Conservation (phyloP, 495 filamentous ascomycete species). For the Platismatia glauca region DNA sequence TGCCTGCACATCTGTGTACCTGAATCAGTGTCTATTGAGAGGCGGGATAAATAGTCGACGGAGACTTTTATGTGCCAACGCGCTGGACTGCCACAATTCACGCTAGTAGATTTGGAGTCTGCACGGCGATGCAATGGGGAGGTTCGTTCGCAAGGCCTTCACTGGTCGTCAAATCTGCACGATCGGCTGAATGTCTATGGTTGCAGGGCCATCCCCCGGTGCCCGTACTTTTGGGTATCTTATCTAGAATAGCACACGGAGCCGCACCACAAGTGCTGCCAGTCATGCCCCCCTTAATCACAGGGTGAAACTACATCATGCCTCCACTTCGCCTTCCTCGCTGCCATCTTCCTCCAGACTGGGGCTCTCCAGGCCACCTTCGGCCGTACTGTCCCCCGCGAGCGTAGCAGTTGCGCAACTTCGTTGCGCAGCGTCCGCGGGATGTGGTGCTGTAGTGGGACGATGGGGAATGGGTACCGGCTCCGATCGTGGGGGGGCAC, state of each 20-base stretch:
- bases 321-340: conserved; percentile 24
- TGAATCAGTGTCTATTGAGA: not conserved
- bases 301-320: conserved; percentile 9
- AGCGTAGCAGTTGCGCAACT: not conserved
- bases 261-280: not conserved
- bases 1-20: not conserved
- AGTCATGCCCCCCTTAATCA: not conserved
- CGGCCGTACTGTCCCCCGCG: not conserved
- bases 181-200: not conserved
- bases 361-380: conserved; percentile 13
- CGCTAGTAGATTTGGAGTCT: too few relatives aligned
- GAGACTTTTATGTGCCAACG: not conserved
- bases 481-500: not conserved
- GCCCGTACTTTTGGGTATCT: not conserved
- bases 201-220: not conserved
- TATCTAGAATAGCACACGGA: not conserved
- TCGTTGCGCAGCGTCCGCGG: not conserved
- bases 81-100: not conserved
- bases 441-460: not conserved
- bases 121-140: too few relatives aligned
- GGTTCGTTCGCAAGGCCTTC: too few relatives aligned
- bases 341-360: conserved; percentile 16
- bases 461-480: not conserved
- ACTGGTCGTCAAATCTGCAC: too few relatives aligned
- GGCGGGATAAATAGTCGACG: not conserved